Evolutionary conservation across 768 basidiomycete species (phyloP), one percentile per base, ranked within the genome.

Genomic region (Pisolithus albus): DNA sequence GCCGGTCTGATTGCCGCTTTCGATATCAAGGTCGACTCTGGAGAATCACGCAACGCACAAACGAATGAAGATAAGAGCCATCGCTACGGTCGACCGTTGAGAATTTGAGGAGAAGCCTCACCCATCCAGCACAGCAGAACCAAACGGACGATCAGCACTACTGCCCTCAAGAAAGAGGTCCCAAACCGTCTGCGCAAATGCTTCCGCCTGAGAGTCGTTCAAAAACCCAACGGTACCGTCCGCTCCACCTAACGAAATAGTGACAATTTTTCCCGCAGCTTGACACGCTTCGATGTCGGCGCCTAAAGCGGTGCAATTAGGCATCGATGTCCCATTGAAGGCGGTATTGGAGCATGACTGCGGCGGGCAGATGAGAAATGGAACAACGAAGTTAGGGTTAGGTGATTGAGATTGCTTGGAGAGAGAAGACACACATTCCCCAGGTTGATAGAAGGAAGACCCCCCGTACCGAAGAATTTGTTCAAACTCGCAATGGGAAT

Each of bases 81-180:
- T 3, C 30, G 15, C 15, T 1, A 43, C 7, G 13, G 13, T 4
- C 24, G 18, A 32, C 28, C 18, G 15, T 15, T 26, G 15, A 24
- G 11, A 16, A 0, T 2, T 19, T 13, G 23, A 43, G 15, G 10
- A 21, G n/a, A 47, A 32, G 56, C 47, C 63, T 15, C 40, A 86
- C 85, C 87, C 87, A 57, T 88, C 86, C 23, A 89, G 72, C 46
- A 87, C 75, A 3, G 85, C 87, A 53, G 57, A 65, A 23, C 87
- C 87, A 58, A 89, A 89, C 0, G 86, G 87, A 52, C 86, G 75
- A 15, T 79, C 84, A 24, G 63, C 62, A 52, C 77, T 80, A 1
- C 70, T 72, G 16, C 84, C 84, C 8, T 85, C 86, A 26, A 88
- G 69, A 65, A 88, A 87, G 46, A 84, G 53, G 46, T 66, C 47